These are phyloP conservation scores for Auricularia cornea DNA, from an alignment of 768 basidiomycete species.

Conservation along the genomic window DNA sequence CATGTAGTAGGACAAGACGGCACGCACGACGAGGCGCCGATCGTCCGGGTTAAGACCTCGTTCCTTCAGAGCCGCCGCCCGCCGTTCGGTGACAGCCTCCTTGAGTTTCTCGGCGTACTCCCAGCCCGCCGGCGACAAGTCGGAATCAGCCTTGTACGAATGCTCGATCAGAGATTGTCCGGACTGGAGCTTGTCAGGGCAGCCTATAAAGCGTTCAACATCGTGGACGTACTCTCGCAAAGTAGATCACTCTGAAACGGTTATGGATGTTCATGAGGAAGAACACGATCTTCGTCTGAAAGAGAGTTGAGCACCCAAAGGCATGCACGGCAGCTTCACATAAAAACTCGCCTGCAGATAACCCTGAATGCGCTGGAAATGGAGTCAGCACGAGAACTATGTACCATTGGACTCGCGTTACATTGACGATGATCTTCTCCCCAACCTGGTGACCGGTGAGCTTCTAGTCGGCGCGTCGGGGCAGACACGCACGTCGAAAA, in stretches of 20 bases:
- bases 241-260: conserved; percentile 85
- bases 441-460: conserved; percentile 54
- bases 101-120: conserved; percentile 87
- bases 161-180: conserved; percentile 99
- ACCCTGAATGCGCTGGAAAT: conserved; percentile 65
- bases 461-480: not conserved
- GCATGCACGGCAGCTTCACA: not conserved
- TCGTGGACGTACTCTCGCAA: conserved; percentile 66
- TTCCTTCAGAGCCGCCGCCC: conserved; percentile 67
- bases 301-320: too few relatives aligned
- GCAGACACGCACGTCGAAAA: conserved; percentile 62
- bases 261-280: conserved; percentile 99
- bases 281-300: conserved; percentile 88
- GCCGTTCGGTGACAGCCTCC: conserved; percentile 80
- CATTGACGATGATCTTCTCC: conserved; percentile 93
- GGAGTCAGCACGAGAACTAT: not conserved
- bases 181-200: conserved; percentile 44
- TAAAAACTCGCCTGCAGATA: conserved; percentile 65
- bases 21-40: conserved; percentile 56
- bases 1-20: not conserved
- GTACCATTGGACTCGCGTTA: conserved; percentile 26
- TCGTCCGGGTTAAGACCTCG: conserved; percentile 54
- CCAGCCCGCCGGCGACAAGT: conserved; percentile 91
- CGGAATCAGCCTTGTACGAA: conserved; percentile 97
- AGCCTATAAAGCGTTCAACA: too few relatives aligned